phyloP scores from a whole-genome alignment of 2,329 filamentous ascomycete genomes.

The Paraphoma chrysanthemicola region DNA sequence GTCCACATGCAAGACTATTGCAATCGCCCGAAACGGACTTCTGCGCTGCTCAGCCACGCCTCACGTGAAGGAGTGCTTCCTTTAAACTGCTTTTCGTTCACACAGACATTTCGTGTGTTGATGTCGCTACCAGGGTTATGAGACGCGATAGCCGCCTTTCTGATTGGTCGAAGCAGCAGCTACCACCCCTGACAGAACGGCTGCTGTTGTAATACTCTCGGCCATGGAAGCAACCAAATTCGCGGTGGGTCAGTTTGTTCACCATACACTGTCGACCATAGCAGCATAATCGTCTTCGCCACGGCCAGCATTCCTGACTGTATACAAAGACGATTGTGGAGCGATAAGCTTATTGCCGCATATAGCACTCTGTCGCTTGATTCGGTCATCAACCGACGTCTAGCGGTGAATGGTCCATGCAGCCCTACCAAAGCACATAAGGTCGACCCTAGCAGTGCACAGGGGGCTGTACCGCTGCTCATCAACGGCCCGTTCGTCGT shows the following conservation, averaged over 20 bases:
- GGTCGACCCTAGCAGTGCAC: conserved; percentile 20
- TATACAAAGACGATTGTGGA: conserved; percentile 18
- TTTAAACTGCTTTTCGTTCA: neutral
- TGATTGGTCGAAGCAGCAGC: too few relatives aligned
- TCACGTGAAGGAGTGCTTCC: neutral
- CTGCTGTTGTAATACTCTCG: too few relatives aligned
- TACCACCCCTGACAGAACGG: too few relatives aligned
- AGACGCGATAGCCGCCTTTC: too few relatives aligned
- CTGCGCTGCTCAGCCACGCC: neutral
- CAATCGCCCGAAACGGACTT: neutral
- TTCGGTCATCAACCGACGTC: conserved; percentile 16
- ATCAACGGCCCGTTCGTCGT: conserved; percentile 23
- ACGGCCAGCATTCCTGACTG: neutral
- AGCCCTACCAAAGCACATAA: conserved; percentile 32
- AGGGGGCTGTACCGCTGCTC: conserved; percentile 24
- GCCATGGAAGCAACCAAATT: too few relatives aligned
- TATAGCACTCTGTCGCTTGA: conserved; percentile 12
- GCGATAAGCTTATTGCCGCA: conserved; percentile 35
- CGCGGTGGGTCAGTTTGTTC: neutral
- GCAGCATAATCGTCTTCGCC: neutral
- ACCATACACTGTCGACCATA: neutral
- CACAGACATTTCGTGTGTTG: too few relatives aligned
- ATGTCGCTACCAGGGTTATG: too few relatives aligned
- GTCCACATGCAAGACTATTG: neutral
- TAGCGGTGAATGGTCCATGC: conserved; percentile 36